Percentiles rank a stretch among this genome's conserved stretches.
These are phyloP conservation scores for Pseudopithomyces maydicus DNA, from an alignment of 2,329 filamentous ascomycete species.

Conservation along the genomic window DNA sequence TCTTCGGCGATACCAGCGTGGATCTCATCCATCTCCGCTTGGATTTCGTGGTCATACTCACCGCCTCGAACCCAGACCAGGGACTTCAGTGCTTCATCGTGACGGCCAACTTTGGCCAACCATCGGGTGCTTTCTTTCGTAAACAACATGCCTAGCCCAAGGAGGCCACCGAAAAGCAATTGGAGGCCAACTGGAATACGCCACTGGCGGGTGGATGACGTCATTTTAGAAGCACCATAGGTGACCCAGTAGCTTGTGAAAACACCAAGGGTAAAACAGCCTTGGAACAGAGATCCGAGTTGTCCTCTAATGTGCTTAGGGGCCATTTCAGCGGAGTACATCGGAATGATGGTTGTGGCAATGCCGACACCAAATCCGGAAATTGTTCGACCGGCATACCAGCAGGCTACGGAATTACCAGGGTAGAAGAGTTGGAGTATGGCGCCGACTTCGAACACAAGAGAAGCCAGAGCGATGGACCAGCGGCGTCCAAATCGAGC, in stretches of 20 bases:
- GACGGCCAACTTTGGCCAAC: conserved; percentile 53
- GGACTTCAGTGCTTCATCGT: conserved; percentile 54
- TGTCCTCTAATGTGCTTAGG: conserved; percentile 51
- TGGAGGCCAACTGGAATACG: conserved; percentile 57
- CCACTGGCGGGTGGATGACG: conserved; percentile 55
- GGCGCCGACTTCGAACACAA: conserved; percentile 53
- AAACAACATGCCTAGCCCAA: conserved; percentile 56
- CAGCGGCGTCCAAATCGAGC: conserved; percentile 47
- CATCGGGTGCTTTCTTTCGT: conserved; percentile 56
- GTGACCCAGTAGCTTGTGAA: conserved; percentile 54
- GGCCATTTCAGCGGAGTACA: conserved; percentile 52
- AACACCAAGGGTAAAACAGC: conserved; percentile 52
- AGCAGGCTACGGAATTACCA: conserved; percentile 40
- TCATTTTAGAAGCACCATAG: conserved; percentile 50
- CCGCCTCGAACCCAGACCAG: conserved; percentile 60
- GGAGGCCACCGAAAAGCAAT: conserved; percentile 53
- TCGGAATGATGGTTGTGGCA: conserved; percentile 43
- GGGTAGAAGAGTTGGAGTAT: conserved; percentile 48
- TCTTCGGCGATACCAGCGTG: conserved; percentile 7
- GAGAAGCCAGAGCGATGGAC: conserved; percentile 47
- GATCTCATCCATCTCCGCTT: conserved; percentile 7
- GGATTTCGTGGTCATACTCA: neutral
- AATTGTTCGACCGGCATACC: conserved; percentile 45
- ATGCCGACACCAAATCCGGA: conserved; percentile 44
- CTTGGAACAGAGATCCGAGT: conserved; percentile 50